These are phyloP conservation scores for Spirogloea muscicola DNA, from an alignment of 139 green algal species.

Conservation along the genomic window DNA sequence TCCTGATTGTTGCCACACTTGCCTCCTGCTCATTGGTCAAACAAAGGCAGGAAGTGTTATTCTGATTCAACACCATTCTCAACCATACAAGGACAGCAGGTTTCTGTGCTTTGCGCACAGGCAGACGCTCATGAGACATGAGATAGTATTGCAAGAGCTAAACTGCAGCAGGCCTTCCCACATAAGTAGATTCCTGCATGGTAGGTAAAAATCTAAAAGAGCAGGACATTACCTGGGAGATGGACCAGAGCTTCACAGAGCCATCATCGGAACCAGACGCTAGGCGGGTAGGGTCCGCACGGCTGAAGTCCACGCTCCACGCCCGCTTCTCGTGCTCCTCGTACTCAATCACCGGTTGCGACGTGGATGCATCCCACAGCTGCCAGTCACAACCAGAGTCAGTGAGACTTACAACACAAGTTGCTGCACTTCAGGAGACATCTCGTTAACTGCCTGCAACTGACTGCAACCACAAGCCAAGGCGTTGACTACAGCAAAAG, in stretches of 20 bases:
- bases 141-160: not conserved
- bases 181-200: not conserved
- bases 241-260: conserved; percentile 69
- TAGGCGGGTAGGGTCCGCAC: conserved; percentile 57
- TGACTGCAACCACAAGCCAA: not conserved
- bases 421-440: not conserved
- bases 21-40: not conserved
- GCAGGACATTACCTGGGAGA: conserved; percentile 47
- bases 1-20: conserved; percentile 3
- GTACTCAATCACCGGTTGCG: conserved; percentile 54
- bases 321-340: conserved; percentile 79
- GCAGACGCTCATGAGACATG: not conserved
- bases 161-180: not conserved
- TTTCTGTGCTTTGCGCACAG: not conserved
- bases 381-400: not conserved
- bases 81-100: not conserved
- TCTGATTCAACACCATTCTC: not conserved
- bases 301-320: conserved; percentile 78
- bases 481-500: not conserved
- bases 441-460: not conserved
- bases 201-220: no score
- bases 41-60: not conserved
- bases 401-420: not conserved
- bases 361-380: conserved; percentile 60
- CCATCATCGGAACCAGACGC: conserved; percentile 79